phyloP scores from a whole-genome alignment of 306 rosid genomes.

The Cucurbita argyrosperma region DNA sequence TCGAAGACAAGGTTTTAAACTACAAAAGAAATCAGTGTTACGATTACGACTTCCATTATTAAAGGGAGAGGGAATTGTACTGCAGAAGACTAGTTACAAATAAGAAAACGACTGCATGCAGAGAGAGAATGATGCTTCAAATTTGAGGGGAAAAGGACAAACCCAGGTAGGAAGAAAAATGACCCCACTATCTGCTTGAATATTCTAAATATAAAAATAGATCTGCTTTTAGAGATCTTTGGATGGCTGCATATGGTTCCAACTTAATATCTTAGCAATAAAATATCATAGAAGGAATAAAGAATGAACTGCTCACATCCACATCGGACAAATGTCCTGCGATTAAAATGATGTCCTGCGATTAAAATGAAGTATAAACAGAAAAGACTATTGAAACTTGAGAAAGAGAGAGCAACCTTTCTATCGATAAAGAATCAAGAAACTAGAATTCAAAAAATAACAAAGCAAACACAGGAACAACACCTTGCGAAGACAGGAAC shows the following conservation, averaged over 20 bases:
- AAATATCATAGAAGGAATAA: not conserved
- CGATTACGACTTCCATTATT: not conserved
- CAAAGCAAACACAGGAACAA: not conserved
- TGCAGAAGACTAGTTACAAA: not conserved
- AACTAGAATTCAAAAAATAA: not conserved
- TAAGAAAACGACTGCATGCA: not conserved
- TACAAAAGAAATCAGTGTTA: not conserved
- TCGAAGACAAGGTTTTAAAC: not conserved
- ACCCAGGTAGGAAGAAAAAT: not conserved
- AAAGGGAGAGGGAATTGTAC: not conserved
- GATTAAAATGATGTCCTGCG: slow-evolving; percentile 45
- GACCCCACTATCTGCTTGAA: not conserved
- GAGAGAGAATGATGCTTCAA: not conserved
- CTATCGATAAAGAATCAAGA: not conserved
- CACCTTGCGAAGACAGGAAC: not conserved
- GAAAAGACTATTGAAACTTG: not conserved
- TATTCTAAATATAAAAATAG: not conserved
- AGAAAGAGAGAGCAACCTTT: not conserved
- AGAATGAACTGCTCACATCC: slow-evolving; percentile 54
- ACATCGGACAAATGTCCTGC: slow-evolving; percentile 97
- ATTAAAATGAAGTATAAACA: not conserved
- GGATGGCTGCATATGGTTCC: not conserved
- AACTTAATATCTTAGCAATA: not conserved
- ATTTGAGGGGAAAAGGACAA: not conserved
- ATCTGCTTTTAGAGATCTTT: not conserved